Evolutionary conservation across 169 alveolate species (phyloP), one percentile per base, ranked within the genome.

Genomic region (Toxoplasma gondii): DNA sequence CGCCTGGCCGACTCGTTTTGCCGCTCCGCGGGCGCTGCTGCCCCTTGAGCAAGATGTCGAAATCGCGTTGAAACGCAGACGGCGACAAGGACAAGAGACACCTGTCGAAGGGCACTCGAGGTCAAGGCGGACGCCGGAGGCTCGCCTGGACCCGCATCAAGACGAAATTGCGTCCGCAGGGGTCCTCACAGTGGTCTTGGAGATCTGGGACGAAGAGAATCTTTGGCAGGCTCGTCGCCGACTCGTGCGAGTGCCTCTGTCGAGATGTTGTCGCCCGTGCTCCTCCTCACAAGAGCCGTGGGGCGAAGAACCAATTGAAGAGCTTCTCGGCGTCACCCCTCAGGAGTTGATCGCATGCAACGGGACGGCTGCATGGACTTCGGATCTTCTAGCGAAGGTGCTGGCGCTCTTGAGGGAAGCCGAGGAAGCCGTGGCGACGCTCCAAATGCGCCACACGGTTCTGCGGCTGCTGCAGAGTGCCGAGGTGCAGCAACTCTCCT

Each of bases 381-480:
- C 86, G 45, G 86, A 78, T 10, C n/a, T 78, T n/a, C n/a, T 78
- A 10, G 49, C 2, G 10, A 78, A 78, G 44, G 27, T 78, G 1
- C n/a, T 78, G 24, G 86, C 19, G 29, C 86, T 36, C 44, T 1
- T 78, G 44, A 17, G 86, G 27, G 49, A 78, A 78, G n/a, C 86
- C 2, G 86, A 78, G n/a, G 44, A 88, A 1, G 95, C 95, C 44
- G 92, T 92, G 10, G 92, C 95, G 17, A 54, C 80, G 82, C 92
- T 92, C 34, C 95, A 92, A 91, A 88, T 92, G 88, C 95, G 95
- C 36, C 95, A 92, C 88, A 64, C 92, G 29, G 92, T 84, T n/a
- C 88, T 90, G 43, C 88, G 95, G 12, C 31, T 92, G 92, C 92
- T 92, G 38, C 88, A 82, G 67, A 41, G 80, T 34, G 74, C 81